Base-by-base conservation (phyloP, 768 basidiomycete genomes). In the Bullera alba region DNA sequence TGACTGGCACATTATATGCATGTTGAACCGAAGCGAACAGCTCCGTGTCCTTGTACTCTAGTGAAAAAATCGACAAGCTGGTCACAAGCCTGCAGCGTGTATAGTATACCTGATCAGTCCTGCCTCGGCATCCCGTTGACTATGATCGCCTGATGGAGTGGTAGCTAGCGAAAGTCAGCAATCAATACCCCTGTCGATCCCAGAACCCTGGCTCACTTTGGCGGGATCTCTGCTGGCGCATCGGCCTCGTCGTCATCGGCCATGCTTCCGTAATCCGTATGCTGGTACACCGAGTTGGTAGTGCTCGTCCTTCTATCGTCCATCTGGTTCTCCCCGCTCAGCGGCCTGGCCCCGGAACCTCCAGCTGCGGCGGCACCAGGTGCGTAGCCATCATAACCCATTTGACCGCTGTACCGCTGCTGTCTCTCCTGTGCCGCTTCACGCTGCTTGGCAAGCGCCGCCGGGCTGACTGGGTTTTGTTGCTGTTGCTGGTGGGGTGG, bases 171-270 rank as follows among this genome's bases (percentile, higher is more conserved):
- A 50, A 26, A 32, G 15, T 6, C 6, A 16, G 32, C 55, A n/a
- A 37, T n/a, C n/a, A n/a, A n/a, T n/a, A n/a, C n/a, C n/a, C n/a
- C n/a, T n/a, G n/a, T n/a, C n/a, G n/a, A n/a, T n/a, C n/a, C n/a
- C n/a, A n/a, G n/a, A n/a, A n/a, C n/a, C n/a, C n/a, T 17, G 14
- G 4, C 67, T 61, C 48, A 69, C 67, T 59, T 60, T 30, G 67
- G 67, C 19, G 67, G 67, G 22, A 69, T 65, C 61, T 69, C 62
- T 8, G 43, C 32, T 5, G 44, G 28, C 10, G 29, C 37, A 6
- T 54, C 53, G 6, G 52, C 17, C 12, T 30, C 44, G 14, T 35
- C 36, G 7, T 39, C 50, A 21, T 50, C 54, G 17, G 54, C 51
- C 10, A 54, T 26, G 17, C 53, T 50, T 4, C 56, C 54, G 46